Conservation (phyloP, 2,329 filamentous ascomycete species). For the Nemania sp. region DNA sequence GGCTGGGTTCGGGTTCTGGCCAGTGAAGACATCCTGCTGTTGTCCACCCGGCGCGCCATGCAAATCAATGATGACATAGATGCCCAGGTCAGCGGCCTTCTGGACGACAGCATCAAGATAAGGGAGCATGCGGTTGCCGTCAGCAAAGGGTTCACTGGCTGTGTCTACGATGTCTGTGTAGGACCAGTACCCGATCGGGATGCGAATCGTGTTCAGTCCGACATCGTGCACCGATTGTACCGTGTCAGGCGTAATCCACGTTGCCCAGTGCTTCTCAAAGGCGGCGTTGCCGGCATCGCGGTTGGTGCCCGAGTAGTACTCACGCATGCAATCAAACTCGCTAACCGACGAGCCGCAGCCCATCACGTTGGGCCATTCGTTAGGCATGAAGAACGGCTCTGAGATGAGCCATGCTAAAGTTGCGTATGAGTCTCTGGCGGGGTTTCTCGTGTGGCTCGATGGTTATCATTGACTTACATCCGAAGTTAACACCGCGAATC, state of each 20-base stretch:
- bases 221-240: slow-evolving; percentile 45
- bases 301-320: slow-evolving; percentile 41
- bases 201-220: slow-evolving; percentile 44
- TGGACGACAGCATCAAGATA: slow-evolving; percentile 51
- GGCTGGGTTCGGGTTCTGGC: slow-evolving; percentile 49
- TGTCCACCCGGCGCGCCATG: slow-evolving; percentile 45
- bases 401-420: slow-evolving; percentile 42
- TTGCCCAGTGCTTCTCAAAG: slow-evolving; percentile 42
- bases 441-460: neutral
- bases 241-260: slow-evolving; percentile 40
- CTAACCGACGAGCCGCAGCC: slow-evolving; percentile 39
- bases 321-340: slow-evolving; percentile 44
- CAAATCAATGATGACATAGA: slow-evolving; percentile 50
- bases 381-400: slow-evolving; percentile 41
- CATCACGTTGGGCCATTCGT: slow-evolving; percentile 43
- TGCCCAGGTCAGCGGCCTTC: slow-evolving; percentile 51
- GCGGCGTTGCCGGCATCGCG: slow-evolving; percentile 40
- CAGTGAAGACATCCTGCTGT: slow-evolving; percentile 44
- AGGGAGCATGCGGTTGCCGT: slow-evolving; percentile 49
- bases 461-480: slow-evolving; percentile 33
- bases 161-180: slow-evolving; percentile 43
- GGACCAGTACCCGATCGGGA: slow-evolving; percentile 46
- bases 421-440: slow-evolving; percentile 14
- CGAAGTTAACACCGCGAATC: slow-evolving; percentile 46
- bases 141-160: slow-evolving; percentile 43